Percentiles rank a stretch among this genome's conserved stretches.
Evolutionary conservation across 2,329 filamentous ascomycete genomes (phyloP).

Genomic region (Ceratocystis cubensis): DNA sequence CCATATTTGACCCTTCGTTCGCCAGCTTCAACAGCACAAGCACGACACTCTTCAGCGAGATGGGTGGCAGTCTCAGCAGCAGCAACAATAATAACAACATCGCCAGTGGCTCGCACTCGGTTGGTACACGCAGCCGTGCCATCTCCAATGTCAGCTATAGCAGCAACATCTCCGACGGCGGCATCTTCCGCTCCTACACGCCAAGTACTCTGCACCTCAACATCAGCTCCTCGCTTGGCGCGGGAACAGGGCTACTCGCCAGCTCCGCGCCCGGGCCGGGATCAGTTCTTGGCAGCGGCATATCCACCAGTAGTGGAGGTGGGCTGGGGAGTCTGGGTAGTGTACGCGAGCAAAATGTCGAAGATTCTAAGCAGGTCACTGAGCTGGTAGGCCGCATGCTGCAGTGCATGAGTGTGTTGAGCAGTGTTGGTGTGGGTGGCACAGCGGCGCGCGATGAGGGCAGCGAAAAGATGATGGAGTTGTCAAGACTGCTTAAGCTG

Average conservation of each 20-base stretch:
- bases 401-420: constrained; percentile 87
- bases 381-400: constrained; percentile 92
- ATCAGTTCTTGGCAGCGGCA: constrained; percentile 12
- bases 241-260: constrained; percentile 14
- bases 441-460: constrained; percentile 51
- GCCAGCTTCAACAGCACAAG: constrained; percentile 63
- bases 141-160: constrained; percentile 71
- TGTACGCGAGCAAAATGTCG: constrained; percentile 46
- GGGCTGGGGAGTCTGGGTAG: constrained; percentile 23
- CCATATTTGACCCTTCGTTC: constrained; percentile 47
- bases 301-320: constrained; percentile 8
- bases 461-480: constrained; percentile 66
- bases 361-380: constrained; percentile 68
- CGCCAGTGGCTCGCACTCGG: constrained; percentile 33
- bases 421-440: constrained; percentile 45
- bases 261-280: neutral
- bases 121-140: constrained; percentile 51
- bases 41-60: constrained; percentile 63
- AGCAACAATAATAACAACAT: constrained; percentile 85
- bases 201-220: constrained; percentile 32
- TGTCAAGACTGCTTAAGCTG: constrained; percentile 80
- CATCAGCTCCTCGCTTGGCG: constrained; percentile 24
- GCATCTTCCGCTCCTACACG: constrained; percentile 38
- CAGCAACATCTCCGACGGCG: constrained; percentile 32
- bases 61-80: constrained; percentile 44